Evolutionary conservation across 306 rosid species (phyloP).

Genomic region (Vicia sativa): DNA sequence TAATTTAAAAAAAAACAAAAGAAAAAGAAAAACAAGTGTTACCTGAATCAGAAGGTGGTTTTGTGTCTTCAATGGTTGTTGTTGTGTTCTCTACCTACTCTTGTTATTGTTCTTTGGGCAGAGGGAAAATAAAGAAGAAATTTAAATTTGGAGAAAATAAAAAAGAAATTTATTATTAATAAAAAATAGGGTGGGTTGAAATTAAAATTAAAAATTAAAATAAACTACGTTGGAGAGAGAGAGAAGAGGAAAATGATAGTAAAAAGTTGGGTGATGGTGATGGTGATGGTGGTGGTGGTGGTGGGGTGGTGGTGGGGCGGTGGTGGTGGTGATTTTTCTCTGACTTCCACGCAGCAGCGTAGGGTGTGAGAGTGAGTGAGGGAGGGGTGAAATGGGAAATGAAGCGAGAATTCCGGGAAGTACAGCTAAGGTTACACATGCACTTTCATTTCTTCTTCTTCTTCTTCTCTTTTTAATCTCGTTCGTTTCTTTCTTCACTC

Average conservation of each 20-base stretch:
- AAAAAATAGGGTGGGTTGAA: slow-evolving; percentile 16
- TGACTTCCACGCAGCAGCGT: not conserved
- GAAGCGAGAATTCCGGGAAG: not conserved
- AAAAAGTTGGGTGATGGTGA: not conserved
- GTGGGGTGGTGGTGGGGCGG: not conserved
- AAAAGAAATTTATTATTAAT: slow-evolving; percentile 11
- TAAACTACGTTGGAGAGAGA: not conserved
- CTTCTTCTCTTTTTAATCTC: not conserved
- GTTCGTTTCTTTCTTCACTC: not conserved
- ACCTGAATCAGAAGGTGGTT: too few relatives aligned
- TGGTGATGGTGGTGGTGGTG: not conserved
- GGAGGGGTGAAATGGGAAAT: not conserved
- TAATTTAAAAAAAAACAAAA: too few relatives aligned
- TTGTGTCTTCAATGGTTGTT: too few relatives aligned
- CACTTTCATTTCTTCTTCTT: not conserved
- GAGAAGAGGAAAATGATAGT: not conserved
- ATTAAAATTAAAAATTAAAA: slow-evolving; percentile 13
- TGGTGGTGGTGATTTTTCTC: not conserved
- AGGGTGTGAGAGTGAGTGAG: not conserved
- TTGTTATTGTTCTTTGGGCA: slow-evolving; percentile 40
- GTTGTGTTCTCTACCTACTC: too few relatives aligned
- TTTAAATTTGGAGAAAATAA: slow-evolving; percentile 36
- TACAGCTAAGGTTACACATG: slow-evolving; percentile 15
- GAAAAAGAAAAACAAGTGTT: too few relatives aligned
- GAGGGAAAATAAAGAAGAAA: slow-evolving; percentile 31